A percentile compares a stretch with the other conserved stretches of the same genome.
These are phyloP conservation scores for Mycena vitilis DNA, from an alignment of 768 basidiomycete genomes.

Conservation along the genomic window DNA sequence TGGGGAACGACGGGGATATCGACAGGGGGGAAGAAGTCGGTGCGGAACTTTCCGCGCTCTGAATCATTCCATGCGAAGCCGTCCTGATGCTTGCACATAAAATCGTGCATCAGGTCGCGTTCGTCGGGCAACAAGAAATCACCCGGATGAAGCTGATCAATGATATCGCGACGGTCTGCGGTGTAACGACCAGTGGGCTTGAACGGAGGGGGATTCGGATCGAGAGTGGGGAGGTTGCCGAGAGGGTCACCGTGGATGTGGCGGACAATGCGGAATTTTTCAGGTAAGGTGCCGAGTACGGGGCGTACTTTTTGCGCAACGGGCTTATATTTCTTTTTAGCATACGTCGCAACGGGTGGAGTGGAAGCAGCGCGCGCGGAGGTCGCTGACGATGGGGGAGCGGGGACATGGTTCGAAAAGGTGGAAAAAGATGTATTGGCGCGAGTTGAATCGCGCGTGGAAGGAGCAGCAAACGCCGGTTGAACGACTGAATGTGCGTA, in stretches of 20 bases:
- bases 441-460: constrained; percentile 8
- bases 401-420: neutral
- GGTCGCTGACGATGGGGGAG: too few species aligned
- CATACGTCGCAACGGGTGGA: neutral
- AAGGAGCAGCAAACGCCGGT: neutral
- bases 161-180: constrained; percentile 16
- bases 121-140: constrained; percentile 38
- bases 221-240: constrained; percentile 16
- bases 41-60: constrained; percentile 35
- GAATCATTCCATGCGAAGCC: constrained; percentile 38
- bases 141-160: constrained; percentile 18
- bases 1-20: constrained; percentile 36
- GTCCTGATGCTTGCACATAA: constrained; percentile 30
- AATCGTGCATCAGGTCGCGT: constrained; percentile 19
- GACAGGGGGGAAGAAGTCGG: constrained; percentile 29
- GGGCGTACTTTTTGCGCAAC: constrained; percentile 38
- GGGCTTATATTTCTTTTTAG: constrained; percentile 39
- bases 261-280: constrained; percentile 37
- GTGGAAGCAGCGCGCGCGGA: too few species aligned
- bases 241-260: constrained; percentile 30
- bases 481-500: constrained; percentile 2
- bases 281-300: constrained; percentile 29
- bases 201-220: constrained; percentile 23
- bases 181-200: constrained; percentile 32
- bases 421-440: neutral